Conservation (phyloP, 208 protist species). For the Kentomonas sorsogonicus region DNA sequence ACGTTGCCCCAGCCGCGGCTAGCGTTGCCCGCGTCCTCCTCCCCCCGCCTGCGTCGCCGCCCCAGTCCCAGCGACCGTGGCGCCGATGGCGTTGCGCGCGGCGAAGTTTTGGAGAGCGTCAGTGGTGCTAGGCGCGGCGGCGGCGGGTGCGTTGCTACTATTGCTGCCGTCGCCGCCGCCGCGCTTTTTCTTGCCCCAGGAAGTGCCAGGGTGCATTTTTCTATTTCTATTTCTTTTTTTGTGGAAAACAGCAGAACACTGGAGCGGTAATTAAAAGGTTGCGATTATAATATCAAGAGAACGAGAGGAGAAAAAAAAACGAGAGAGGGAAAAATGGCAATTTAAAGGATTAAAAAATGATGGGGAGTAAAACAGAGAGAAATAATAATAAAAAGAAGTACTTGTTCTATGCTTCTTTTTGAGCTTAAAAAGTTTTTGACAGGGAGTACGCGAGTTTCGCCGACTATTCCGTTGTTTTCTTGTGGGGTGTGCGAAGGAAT, state of each 20-base stretch:
- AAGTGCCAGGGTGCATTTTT: background rate
- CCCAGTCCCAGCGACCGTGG: background rate
- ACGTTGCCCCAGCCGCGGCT: background rate
- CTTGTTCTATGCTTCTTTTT: too few relatives aligned
- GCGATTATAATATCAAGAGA: background rate
- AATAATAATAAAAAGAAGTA: constrained; percentile 4
- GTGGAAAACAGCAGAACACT: background rate
- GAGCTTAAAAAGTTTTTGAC: too few relatives aligned
- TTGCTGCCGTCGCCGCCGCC: background rate
- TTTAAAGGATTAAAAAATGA: constrained; percentile 10
- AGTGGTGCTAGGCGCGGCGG: background rate
- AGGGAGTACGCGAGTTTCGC: too few relatives aligned
- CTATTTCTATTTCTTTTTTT: background rate
- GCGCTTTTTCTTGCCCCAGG: background rate
- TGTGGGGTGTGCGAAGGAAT: too few relatives aligned
- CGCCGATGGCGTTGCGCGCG: background rate
- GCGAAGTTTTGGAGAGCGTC: background rate
- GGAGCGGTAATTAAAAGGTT: background rate
- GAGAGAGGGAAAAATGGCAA: constrained; percentile 5
- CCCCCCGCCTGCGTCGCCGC: background rate
- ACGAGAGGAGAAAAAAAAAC: constrained; percentile 10
- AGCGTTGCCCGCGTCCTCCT: too few relatives aligned
- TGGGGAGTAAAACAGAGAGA: background rate
- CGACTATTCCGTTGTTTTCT: too few relatives aligned
- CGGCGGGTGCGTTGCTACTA: background rate